Conservation (phyloP, 2,329 filamentous ascomycete species). For the Sphaerulina vaccinii region DNA sequence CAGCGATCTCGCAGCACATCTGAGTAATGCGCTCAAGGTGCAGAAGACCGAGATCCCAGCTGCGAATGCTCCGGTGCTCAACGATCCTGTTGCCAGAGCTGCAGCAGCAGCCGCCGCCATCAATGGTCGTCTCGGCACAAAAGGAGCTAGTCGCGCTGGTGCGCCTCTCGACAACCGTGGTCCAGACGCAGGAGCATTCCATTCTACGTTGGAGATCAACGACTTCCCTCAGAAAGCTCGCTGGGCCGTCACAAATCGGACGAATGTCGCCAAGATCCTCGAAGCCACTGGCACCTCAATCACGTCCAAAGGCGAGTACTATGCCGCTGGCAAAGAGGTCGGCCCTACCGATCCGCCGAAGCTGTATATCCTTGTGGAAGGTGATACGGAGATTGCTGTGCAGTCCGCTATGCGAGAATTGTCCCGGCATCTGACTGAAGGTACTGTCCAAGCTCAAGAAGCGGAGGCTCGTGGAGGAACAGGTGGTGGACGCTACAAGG, state of each 20-base stretch:
- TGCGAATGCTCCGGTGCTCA: conserved; percentile 34
- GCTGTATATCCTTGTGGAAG: conserved; percentile 95
- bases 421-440: conserved; percentile 83
- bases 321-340: conserved; percentile 77
- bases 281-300: conserved; percentile 94
- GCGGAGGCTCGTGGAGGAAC: conserved; percentile 75
- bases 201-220: conserved; percentile 97
- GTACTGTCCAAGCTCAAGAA: conserved; percentile 83
- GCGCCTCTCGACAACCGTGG: conserved; percentile 98
- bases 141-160: conserved; percentile 80
- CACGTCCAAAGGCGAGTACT: conserved; percentile 94
- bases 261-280: conserved; percentile 96
- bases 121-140: conserved; percentile 83
- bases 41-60: conserved; percentile 64
- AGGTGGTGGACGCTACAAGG: conserved; percentile 66
- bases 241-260: conserved; percentile 97
- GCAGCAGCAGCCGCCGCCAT: conserved; percentile 88
- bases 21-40: conserved; percentile 70
- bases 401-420: conserved; percentile 88
- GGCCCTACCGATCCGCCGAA: conserved; percentile 77
- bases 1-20: conserved; percentile 42
- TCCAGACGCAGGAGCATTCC: conserved; percentile 92
- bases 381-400: conserved; percentile 90
- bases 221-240: conserved; percentile 98
- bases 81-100: conserved; percentile 49